These are phyloP conservation scores for Penicillium cataractarum DNA, from an alignment of 495 filamentous ascomycete species.

Conservation along the genomic window DNA sequence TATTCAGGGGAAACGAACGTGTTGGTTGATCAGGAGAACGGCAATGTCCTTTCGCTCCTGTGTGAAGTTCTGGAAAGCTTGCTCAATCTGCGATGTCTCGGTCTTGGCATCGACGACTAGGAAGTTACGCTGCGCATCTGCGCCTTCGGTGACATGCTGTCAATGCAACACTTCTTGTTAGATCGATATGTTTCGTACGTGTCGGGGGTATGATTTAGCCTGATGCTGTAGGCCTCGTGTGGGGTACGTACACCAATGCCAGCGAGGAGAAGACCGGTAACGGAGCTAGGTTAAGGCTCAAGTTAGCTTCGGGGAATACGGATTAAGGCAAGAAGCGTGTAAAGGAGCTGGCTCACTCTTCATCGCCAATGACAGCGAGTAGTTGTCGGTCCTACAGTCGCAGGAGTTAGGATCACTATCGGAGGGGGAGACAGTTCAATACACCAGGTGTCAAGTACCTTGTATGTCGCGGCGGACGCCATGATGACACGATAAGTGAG, in stretches of 20 bases:
- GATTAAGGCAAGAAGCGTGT: background rate
- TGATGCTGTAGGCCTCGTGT: background rate
- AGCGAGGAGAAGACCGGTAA: conserved; percentile 91
- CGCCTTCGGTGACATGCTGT: conserved; percentile 75
- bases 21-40: conserved; percentile 95
- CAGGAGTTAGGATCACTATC: conserved; percentile 28
- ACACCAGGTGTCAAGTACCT: conserved; percentile 35
- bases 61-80: conserved; percentile 87
- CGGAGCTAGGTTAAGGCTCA: conserved; percentile 66
- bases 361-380: conserved; percentile 95
- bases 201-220: background rate
- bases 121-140: conserved; percentile 94
- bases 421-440: conserved; percentile 13
- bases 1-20: conserved; percentile 60
- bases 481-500: conserved; percentile 26
- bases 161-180: background rate
- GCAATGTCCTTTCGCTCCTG: conserved; percentile 92
- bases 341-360: conserved; percentile 75
- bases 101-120: conserved; percentile 94
- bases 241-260: conserved; percentile 80
- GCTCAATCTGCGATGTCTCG: conserved; percentile 83
- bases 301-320: background rate
- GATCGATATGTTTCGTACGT: no score
- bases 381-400: conserved; percentile 79
- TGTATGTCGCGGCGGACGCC: conserved; percentile 45